phyloP scores from a whole-genome alignment of 1,284 basidiomycete species.

The Athelia psychrophila region DNA sequence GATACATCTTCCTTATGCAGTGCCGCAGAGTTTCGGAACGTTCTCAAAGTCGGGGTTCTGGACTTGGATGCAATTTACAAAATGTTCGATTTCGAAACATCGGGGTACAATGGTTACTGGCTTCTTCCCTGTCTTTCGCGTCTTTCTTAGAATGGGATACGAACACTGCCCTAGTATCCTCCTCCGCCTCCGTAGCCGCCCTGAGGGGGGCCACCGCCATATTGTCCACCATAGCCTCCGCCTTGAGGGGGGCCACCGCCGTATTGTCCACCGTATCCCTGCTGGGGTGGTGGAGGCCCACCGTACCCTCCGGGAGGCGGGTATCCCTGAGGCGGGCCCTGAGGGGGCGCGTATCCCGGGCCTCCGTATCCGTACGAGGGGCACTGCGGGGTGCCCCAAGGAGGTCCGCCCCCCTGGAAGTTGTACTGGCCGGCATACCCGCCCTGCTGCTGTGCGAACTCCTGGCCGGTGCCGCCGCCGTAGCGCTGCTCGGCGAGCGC shows the following conservation, averaged over 20 bases:
- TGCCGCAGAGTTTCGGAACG: no score
- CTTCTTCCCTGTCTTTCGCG: no score
- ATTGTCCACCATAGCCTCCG: background rate
- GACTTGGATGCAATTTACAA: no score
- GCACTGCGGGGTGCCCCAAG: background rate
- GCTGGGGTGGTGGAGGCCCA: background rate
- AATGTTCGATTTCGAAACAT: no score
- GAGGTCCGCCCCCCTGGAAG: no score
- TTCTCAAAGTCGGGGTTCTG: no score
- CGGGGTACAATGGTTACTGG: no score
- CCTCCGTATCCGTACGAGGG: background rate
- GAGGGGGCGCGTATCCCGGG: background rate
- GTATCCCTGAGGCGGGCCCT: background rate
- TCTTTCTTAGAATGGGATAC: no score
- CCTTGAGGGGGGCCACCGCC: background rate
- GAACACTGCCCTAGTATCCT: no score
- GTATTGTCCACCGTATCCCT: background rate
- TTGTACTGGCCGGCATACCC: constrained; percentile 3
- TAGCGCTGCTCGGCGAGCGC: constrained; percentile 8
- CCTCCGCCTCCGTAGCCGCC: background rate
- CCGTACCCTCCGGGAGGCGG: background rate
- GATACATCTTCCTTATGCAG: no score
- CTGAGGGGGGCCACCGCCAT: no score
- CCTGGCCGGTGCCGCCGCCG: constrained; percentile 14
- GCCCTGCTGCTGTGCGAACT: constrained; percentile 10